Conservation (phyloP, 2,329 filamentous ascomycete genomes). For the Calonectria henricotiae region DNA sequence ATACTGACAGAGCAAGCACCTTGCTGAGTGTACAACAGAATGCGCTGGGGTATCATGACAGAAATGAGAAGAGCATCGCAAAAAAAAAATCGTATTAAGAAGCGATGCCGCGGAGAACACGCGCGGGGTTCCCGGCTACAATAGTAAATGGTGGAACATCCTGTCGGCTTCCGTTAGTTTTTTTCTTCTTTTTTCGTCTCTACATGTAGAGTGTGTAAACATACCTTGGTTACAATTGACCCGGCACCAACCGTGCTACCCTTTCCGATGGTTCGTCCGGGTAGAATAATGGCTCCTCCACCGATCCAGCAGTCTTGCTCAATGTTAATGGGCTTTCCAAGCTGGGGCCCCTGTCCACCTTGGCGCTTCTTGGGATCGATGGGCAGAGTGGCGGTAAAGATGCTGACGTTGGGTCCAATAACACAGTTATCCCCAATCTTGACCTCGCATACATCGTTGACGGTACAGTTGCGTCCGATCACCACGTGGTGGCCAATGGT, state of each 20-base stretch:
- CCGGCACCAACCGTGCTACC: slow-evolving; percentile 87
- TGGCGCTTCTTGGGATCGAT: slow-evolving; percentile 82
- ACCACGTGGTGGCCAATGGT: slow-evolving; percentile 87
- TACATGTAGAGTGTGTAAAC: slow-evolving; percentile 42
- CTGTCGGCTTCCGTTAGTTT: slow-evolving; percentile 53
- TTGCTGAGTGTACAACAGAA: slow-evolving; percentile 47
- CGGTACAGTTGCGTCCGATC: slow-evolving; percentile 86
- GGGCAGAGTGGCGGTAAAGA: slow-evolving; percentile 83
- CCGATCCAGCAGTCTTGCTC: slow-evolving; percentile 90
- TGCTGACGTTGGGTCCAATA: slow-evolving; percentile 88
- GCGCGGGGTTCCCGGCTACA: slow-evolving; percentile 80
- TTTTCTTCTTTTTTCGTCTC: neutral
- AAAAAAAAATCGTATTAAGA: slow-evolving; percentile 47
- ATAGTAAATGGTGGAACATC: slow-evolving; percentile 80
- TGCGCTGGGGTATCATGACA: slow-evolving; percentile 56
- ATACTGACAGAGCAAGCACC: slow-evolving; percentile 25
- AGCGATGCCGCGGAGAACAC: slow-evolving; percentile 65
- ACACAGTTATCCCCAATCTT: slow-evolving; percentile 84
- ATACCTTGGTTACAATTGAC: slow-evolving; percentile 85
- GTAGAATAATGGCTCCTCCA: slow-evolving; percentile 83
- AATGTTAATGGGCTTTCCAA: slow-evolving; percentile 82
- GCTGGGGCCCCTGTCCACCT: slow-evolving; percentile 80
- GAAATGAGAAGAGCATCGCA: slow-evolving; percentile 45
- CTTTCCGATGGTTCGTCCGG: slow-evolving; percentile 85
- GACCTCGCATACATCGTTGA: slow-evolving; percentile 89